Base-by-base conservation (phyloP, 371 early-diverging fungal genomes). In the Neoconidiobolus thromboides region DNA sequence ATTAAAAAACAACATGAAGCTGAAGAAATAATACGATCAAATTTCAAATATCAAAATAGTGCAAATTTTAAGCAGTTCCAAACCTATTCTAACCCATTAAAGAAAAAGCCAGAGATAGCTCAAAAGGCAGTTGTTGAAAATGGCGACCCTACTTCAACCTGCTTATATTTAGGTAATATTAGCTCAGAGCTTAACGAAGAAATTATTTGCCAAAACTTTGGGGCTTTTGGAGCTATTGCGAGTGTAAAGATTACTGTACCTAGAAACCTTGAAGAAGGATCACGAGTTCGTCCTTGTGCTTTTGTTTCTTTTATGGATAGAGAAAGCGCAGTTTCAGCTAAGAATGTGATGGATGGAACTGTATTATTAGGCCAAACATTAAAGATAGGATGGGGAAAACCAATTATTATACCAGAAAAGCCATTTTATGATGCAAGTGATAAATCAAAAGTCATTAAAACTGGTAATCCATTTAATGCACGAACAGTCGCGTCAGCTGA, bases 181-280 rank as follows among this genome's bases (percentile, higher is more conserved):
- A 76, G 76, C 58, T 86, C 87, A 0, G 63, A 74, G 62, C 74
- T 80, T 3, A 79, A 80, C 62, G 93, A 92, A 68, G 75, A 77
- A 26, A 63, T 65, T 36, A 63, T 95, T 1, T 86, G 86, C 62
- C 68, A 75, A 61, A 78, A 76, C 36, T 95, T 95, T 78, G 91
- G 74, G 15, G 71, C 66, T 37, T 87, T 73, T 65, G 96, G 96
- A 0, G 84, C 92, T 0, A 89, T 95, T 63, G 94, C 85, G 3
- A 88, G 89, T 56, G 87, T 93, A 56, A 93, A 95, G 68, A 86
- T 95, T 53, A 90, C 93, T 93, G 89, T 90, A 91, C 94, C 96
- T 1, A 82, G 93, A 10, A 86, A 87, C 0, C 76, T 73, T 50
- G 92, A 89, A 57, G 92, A 91, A 64, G 75, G 73, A 43, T 85